Conservation (phyloP, 139 green algal genomes). For the Chlamydomonas asymmetrica region DNA sequence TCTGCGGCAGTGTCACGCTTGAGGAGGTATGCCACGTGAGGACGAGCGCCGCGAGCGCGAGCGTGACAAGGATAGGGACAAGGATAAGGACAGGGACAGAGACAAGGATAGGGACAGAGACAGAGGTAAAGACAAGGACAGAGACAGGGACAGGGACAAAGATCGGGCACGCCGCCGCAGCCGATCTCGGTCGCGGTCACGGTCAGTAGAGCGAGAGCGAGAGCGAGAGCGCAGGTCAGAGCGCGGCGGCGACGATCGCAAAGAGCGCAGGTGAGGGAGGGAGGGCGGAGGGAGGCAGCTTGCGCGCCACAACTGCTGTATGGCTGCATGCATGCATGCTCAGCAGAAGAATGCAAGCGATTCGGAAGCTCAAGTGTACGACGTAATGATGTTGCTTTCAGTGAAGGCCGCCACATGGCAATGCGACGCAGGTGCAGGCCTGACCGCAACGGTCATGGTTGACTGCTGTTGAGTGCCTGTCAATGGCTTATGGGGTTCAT, state of each 20-base stretch:
- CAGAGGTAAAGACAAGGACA: background rate
- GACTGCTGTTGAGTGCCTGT: too few relatives aligned
- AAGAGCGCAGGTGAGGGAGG: too few relatives aligned
- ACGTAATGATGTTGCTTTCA: too few relatives aligned
- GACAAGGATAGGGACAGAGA: slow-evolving; percentile 9
- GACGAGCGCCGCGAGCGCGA: slow-evolving; percentile 11
- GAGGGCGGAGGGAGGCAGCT: too few relatives aligned
- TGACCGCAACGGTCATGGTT: too few relatives aligned
- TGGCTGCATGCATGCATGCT: background rate
- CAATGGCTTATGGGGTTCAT: too few relatives aligned
- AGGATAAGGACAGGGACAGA: slow-evolving; percentile 3
- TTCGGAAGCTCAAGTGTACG: too few relatives aligned
- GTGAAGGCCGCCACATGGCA: too few relatives aligned
- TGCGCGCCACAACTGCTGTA: slow-evolving; percentile 7
- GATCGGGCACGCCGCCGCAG: background rate
- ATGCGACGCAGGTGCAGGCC: too few relatives aligned
- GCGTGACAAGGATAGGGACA: slow-evolving; percentile 1
- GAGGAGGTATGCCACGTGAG: slow-evolving; percentile 10
- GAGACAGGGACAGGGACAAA: background rate
- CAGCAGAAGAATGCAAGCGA: too few relatives aligned
- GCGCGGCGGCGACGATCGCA: background rate
- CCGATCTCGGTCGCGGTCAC: slow-evolving; percentile 1
- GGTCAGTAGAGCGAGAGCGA: background rate
- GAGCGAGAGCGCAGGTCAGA: background rate
- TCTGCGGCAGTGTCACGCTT: background rate